These are phyloP conservation scores for Stachybotrys chartarum DNA, from an alignment of 2,329 filamentous ascomycete genomes.

Conservation along the genomic window DNA sequence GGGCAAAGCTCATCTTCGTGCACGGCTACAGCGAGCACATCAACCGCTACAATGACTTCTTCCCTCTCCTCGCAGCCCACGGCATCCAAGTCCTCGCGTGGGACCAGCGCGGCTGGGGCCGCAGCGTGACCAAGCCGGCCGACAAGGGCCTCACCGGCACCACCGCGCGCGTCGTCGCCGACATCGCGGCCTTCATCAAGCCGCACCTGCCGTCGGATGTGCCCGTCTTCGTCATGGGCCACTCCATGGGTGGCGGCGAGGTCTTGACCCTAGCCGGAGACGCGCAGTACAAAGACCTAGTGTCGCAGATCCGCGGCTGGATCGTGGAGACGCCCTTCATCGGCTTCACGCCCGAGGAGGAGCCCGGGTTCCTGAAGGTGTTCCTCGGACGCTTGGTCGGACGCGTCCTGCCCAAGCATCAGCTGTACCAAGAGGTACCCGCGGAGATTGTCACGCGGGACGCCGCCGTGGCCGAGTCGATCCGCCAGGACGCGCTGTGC, in stretches of 20 bases:
- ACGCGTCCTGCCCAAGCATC: slow-evolving; percentile 57
- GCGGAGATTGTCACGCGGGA: slow-evolving; percentile 61
- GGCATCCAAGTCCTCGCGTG: slow-evolving; percentile 73
- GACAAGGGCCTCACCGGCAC: slow-evolving; percentile 68
- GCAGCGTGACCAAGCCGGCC: slow-evolving; percentile 52
- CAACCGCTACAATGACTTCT: slow-evolving; percentile 69
- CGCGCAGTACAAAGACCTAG: slow-evolving; percentile 43
- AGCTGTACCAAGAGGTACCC: slow-evolving; percentile 61
- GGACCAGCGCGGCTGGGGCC: slow-evolving; percentile 88
- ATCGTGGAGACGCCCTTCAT: slow-evolving; percentile 75
- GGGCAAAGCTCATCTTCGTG: slow-evolving; percentile 72
- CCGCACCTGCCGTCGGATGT: slow-evolving; percentile 44
- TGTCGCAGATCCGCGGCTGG: slow-evolving; percentile 61
- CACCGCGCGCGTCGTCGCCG: slow-evolving; percentile 64
- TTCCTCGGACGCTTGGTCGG: slow-evolving; percentile 60
- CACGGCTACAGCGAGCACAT: slow-evolving; percentile 89
- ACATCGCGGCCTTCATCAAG: slow-evolving; percentile 70
- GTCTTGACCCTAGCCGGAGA: slow-evolving; percentile 54
- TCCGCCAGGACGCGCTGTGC: slow-evolving; percentile 61
- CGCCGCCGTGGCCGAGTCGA: slow-evolving; percentile 50
- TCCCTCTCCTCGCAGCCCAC: slow-evolving; percentile 58
- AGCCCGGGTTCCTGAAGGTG: slow-evolving; percentile 58
- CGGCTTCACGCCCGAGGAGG: slow-evolving; percentile 57
- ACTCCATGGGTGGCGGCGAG: slow-evolving; percentile 86
- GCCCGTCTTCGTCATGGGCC: slow-evolving; percentile 79